Evolutionary conservation across 192 early-diverging fungal genomes (phyloP).

Genomic region (Coemansia guatemalensis): DNA sequence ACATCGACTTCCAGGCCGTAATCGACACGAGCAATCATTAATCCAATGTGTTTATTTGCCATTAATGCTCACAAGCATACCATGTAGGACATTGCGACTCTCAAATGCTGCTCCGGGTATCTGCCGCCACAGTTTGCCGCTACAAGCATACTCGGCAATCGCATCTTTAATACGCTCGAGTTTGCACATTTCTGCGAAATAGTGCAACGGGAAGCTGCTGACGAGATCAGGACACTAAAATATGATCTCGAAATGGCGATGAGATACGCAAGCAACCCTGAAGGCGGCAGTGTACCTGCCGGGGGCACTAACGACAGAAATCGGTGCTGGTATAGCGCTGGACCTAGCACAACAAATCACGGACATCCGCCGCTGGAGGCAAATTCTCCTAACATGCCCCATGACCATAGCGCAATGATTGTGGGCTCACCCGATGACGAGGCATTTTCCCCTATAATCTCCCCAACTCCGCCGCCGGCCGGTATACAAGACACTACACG

Average conservation of each 20-base stretch:
- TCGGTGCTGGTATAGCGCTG: not conserved
- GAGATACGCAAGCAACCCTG: slow-evolving; percentile 4
- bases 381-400: not conserved
- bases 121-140: slow-evolving; percentile 20
- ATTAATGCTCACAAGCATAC: not conserved
- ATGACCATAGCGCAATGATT: slow-evolving; percentile 11
- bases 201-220: slow-evolving; percentile 39
- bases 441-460: slow-evolving; percentile 44
- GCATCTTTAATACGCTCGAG: slow-evolving; percentile 39
- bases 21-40: not conserved
- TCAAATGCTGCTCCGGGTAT: slow-evolving; percentile 39
- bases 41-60: not conserved
- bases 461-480: slow-evolving; percentile 38
- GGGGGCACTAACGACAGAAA: not conserved
- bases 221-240: slow-evolving; percentile 34
- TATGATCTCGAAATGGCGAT: slow-evolving; percentile 32
- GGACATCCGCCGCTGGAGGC: not conserved
- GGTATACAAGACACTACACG: slow-evolving; percentile 13
- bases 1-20: not conserved
- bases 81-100: slow-evolving; percentile 44
- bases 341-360: not conserved
- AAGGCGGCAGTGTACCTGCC: not conserved
- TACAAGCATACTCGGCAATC: slow-evolving; percentile 30
- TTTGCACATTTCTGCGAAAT: slow-evolving; percentile 37
- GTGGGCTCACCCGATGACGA: slow-evolving; percentile 25